Evolutionary conservation across 345 rosid genomes (phyloP).

Genomic region (Conringia planisiliqua): DNA sequence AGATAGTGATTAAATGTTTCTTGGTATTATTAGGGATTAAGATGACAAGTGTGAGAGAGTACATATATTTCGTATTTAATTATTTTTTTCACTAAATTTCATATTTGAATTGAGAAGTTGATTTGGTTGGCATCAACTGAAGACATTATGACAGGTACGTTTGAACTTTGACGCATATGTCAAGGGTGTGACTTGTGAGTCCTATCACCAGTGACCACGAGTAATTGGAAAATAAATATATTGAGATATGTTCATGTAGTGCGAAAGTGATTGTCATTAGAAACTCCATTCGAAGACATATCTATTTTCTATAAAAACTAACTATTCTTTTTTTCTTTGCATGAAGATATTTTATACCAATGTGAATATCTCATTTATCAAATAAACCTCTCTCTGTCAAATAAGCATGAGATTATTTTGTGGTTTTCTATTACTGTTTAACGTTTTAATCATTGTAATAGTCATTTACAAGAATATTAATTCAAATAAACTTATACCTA

Average conservation of each 20-base stretch:
- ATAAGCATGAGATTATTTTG: background rate
- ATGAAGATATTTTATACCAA: background rate
- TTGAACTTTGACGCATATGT: background rate
- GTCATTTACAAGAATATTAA: background rate
- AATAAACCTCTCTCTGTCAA: background rate
- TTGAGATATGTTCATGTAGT: background rate
- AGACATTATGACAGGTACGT: slow-evolving; percentile 15
- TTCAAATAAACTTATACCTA: background rate
- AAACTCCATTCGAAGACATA: background rate
- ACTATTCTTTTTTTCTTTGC: background rate
- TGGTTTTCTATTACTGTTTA: background rate
- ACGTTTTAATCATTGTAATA: background rate
- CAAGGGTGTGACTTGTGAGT: background rate
- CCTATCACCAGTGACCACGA: background rate
- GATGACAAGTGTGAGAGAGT: background rate
- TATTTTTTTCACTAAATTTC: background rate
- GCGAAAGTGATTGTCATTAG: background rate
- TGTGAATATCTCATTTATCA: background rate
- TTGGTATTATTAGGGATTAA: background rate
- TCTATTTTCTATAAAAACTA: background rate
- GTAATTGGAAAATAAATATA: background rate
- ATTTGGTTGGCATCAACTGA: background rate
- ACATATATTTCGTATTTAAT: background rate
- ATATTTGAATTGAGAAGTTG: background rate
- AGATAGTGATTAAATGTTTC: background rate